phyloP scores from a whole-genome alignment of 139 green algal species.

The Chlorella sp. region DNA sequence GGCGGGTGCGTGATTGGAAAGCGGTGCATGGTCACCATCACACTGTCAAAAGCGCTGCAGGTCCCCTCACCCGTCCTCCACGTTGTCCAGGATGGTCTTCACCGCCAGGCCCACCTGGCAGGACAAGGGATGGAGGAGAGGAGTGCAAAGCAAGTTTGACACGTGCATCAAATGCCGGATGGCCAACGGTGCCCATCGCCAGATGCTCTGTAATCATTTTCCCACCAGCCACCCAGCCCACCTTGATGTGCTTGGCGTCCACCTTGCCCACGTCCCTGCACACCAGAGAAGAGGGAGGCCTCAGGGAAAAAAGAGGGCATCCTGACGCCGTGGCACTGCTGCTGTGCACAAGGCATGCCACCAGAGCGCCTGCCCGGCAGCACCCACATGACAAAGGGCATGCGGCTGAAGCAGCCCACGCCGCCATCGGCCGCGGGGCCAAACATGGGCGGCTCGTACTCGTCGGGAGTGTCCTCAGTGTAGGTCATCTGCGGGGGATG shows the following conservation, averaged over 20 bases:
- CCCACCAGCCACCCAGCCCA: no score
- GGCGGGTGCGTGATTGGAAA: no score
- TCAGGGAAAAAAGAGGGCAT: no score
- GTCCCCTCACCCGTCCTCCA: slow-evolving; percentile 4
- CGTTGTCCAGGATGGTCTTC: slow-evolving; percentile 22
- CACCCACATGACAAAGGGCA: slow-evolving; percentile 73
- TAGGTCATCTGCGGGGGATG: slow-evolving; percentile 61
- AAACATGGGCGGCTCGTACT: slow-evolving; percentile 88
- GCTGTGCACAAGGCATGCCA: not conserved
- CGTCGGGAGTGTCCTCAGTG: slow-evolving; percentile 77
- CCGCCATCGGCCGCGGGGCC: slow-evolving; percentile 15
- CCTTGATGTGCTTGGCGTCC: slow-evolving; percentile 65
- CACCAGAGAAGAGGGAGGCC: not conserved
- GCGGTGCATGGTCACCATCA: no score
- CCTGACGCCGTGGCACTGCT: no score
- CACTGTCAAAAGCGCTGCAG: no score
- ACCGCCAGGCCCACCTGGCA: slow-evolving; percentile 14
- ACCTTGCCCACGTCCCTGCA: slow-evolving; percentile 64
- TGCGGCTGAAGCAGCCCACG: slow-evolving; percentile 63
- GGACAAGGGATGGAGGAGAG: not conserved
- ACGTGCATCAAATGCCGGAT: no score
- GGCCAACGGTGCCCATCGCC: no score
- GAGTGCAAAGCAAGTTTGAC: no score
- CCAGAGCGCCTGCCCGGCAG: not conserved
- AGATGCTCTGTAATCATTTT: no score